Evolutionary conservation across 345 rosid species (phyloP).

Genomic region (Geranium brycei): DNA sequence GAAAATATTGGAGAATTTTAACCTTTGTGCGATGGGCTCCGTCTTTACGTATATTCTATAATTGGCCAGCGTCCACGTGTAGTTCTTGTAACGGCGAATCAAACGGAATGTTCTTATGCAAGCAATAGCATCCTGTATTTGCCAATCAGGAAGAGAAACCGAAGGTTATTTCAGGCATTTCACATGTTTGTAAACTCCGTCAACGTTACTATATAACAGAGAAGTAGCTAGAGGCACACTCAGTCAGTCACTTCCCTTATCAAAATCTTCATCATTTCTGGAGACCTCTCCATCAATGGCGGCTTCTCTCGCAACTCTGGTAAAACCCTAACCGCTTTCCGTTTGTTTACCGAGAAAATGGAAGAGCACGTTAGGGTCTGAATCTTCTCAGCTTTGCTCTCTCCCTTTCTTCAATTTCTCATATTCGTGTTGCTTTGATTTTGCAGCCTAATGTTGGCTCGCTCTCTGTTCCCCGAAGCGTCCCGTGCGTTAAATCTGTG

Average conservation of each 20-base stretch:
- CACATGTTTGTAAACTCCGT: not conserved
- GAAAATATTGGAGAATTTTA: too few species aligned
- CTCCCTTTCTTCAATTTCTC: not conserved
- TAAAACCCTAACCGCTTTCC: slow-evolving; percentile 8
- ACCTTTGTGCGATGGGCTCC: too few species aligned
- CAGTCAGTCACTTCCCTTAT: not conserved
- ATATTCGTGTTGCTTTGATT: not conserved
- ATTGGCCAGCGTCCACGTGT: too few species aligned
- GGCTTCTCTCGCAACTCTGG: slow-evolving; percentile 39
- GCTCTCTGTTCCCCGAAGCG: slow-evolving; percentile 25
- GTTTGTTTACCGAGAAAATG: not conserved
- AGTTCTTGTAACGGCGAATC: not conserved
- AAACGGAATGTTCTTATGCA: not conserved
- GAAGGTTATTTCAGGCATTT: not conserved
- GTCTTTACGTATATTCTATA: too few species aligned
- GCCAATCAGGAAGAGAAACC: not conserved
- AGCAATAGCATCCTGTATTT: too few species aligned
- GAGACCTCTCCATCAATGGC: slow-evolving; percentile 34
- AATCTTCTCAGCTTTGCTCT: not conserved
- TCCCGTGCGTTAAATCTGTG: slow-evolving; percentile 15
- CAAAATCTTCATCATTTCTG: not conserved
- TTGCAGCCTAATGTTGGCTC: slow-evolving; percentile 49
- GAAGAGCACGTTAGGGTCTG: too few species aligned
- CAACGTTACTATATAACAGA: not conserved
- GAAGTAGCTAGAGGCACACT: not conserved